Conservation (phyloP, 2,329 filamentous ascomycete species). For the Xylaria sp. region DNA sequence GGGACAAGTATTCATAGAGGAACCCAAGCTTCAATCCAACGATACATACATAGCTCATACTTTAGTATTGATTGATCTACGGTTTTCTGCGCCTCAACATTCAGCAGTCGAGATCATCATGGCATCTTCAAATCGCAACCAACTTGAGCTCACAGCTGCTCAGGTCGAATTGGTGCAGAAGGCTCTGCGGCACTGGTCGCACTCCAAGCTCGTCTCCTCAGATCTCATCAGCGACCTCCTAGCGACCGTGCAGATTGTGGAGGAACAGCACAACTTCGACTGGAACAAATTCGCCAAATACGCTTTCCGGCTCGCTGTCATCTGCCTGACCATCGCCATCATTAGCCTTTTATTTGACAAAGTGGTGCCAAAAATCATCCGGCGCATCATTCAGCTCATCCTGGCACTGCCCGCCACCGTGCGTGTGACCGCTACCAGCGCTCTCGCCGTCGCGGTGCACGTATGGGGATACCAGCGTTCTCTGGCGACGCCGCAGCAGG, state of each 20-base stretch:
- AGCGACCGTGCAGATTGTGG: conserved; percentile 16
- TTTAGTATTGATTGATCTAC: not conserved
- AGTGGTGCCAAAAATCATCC: conserved; percentile 4
- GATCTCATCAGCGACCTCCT: conserved; percentile 15
- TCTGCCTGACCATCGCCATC: conserved; percentile 21
- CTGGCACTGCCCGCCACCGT: conserved; percentile 3
- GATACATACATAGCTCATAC: too few relatives aligned
- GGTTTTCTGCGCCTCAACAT: not conserved
- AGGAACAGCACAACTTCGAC: conserved; percentile 14
- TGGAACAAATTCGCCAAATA: conserved; percentile 29
- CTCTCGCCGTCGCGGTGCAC: conserved; percentile 7
- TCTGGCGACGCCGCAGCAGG: not conserved
- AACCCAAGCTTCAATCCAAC: too few relatives aligned
- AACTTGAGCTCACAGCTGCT: conserved; percentile 7
- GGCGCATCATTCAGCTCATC: conserved; percentile 11
- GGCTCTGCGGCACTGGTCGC: conserved; percentile 25
- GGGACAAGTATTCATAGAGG: too few relatives aligned
- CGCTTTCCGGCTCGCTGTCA: conserved; percentile 21
- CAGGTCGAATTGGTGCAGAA: conserved; percentile 23
- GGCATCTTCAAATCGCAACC: not conserved
- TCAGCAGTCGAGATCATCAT: not conserved
- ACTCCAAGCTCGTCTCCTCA: conserved; percentile 10
- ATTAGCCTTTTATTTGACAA: conserved; percentile 1
- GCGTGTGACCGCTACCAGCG: conserved; percentile 2
- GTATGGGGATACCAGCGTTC: conserved; percentile 19